phyloP scores from a whole-genome alignment of 2,329 filamentous ascomycete species.

The Phyllosticta paracitricarpa region DNA sequence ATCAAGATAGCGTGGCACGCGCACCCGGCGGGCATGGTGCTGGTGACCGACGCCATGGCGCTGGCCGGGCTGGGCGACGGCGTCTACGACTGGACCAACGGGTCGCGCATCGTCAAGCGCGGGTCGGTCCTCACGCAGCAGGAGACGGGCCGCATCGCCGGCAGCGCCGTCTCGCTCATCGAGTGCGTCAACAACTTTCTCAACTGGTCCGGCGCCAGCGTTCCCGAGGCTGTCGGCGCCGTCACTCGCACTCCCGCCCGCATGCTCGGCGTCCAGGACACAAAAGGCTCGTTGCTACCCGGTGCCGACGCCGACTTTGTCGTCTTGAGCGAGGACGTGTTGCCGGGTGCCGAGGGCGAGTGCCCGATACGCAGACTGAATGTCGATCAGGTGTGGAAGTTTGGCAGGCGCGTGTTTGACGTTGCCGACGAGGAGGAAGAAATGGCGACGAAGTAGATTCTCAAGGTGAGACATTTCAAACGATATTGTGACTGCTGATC shows the following conservation, averaged over 20 bases:
- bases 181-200: conserved; percentile 78
- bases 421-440: neutral
- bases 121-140: conserved; percentile 66
- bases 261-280: conserved; percentile 58
- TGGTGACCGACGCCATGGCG: conserved; percentile 90
- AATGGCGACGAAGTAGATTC: neutral
- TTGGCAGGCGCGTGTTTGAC: conserved; percentile 37
- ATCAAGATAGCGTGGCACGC: conserved; percentile 84
- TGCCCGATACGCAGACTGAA: conserved; percentile 39
- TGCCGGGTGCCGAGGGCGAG: conserved; percentile 32
- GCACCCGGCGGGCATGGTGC: conserved; percentile 72
- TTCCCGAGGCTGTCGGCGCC: conserved; percentile 59
- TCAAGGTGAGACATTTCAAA: neutral
- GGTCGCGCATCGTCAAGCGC: conserved; percentile 55
- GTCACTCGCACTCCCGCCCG: conserved; percentile 68
- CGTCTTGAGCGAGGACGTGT: conserved; percentile 47
- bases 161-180: conserved; percentile 60
- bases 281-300: conserved; percentile 50
- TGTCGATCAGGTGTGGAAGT: conserved; percentile 75
- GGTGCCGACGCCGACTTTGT: conserved; percentile 49
- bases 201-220: conserved; percentile 57
- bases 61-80: conserved; percentile 77
- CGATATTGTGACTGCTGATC: neutral
- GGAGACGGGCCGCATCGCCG: conserved; percentile 51
- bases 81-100: conserved; percentile 76